Evolutionary conservation across 2,329 filamentous ascomycete genomes (phyloP), one percentile per base, ranked within the genome.

Genomic region (Penicillium sp.): DNA sequence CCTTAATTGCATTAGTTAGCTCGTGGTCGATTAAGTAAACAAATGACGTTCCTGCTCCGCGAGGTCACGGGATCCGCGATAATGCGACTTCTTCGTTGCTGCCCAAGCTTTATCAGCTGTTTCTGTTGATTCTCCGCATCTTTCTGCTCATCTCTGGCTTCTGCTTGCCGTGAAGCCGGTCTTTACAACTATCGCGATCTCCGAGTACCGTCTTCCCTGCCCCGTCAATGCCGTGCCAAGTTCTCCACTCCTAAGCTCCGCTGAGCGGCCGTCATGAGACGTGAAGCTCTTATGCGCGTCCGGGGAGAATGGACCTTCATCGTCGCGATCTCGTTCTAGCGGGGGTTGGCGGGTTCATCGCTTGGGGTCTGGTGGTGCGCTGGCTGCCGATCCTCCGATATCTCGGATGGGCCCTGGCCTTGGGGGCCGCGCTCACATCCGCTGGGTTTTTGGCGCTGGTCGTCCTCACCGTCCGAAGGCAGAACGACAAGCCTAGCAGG

Each of bases 321-420:
- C 70, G 63, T 63, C 74, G 71, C 59, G 69, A 78, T 63, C 58
- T 77, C 47, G 55, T 73, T 48, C 55, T 77, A 52, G 72, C 75
- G 48, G 67, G 70, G 55, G 61, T 71, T 49, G 69, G 64, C 54
- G 70, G 65, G 27, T 76, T 96, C 73, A 78, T 96, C 70, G 87
- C 90, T 69, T 97, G 92, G 92, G 89, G 89, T 56, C 87, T 92
- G 70, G 81, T 87, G 54, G 86, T 90, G 61, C 86, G 88, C 76
- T 95, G 88, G 86, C 79, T 91, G 64, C 91, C 92, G 27, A 76
- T 85, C 53, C 78, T 97, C 60, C 90, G 90, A 70, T 95, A 89
- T 81, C 80, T 89, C 38, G 89, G 88, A 64, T 89, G 95, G 73
- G 90, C 92, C 63, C 90, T 97, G 70, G 76, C 88, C 60, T 74